Conservation (phyloP, 75 land plant genomes). For the Pinus albicaulis region DNA sequence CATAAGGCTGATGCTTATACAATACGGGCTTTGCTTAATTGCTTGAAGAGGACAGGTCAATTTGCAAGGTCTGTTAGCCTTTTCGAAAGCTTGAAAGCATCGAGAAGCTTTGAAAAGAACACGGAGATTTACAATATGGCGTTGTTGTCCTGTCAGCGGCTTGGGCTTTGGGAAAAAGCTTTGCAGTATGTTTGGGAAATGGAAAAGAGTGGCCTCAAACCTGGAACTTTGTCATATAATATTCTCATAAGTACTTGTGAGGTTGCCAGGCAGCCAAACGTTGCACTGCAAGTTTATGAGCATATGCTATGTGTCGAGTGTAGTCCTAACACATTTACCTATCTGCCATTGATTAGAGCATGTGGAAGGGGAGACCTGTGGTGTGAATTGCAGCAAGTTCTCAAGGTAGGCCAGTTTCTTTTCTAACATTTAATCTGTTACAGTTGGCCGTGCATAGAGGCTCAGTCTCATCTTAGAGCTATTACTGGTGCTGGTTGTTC, state of each 20-base stretch:
- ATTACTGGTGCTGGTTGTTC: not conserved
- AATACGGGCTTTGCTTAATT: constrained; percentile 55
- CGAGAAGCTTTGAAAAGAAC: constrained; percentile 23
- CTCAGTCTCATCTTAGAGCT: not conserved
- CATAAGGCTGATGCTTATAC: constrained; percentile 50
- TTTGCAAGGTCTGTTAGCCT: constrained; percentile 46
- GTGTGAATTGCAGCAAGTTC: constrained; percentile 43
- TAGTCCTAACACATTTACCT: constrained; percentile 52
- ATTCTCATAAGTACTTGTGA: constrained; percentile 65
- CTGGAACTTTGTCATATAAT: constrained; percentile 50
- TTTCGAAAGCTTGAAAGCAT: constrained; percentile 42
- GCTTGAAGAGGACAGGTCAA: constrained; percentile 35
- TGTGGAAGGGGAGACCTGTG: constrained; percentile 61
- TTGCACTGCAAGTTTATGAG: constrained; percentile 62
- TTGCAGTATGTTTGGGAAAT: constrained; percentile 62
- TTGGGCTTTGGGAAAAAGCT: constrained; percentile 57
- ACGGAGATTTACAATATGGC: constrained; percentile 42
- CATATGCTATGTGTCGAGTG: constrained; percentile 46
- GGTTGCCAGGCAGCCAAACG: constrained; percentile 47
- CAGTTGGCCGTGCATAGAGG: not conserved
- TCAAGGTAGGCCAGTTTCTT: constrained; percentile 39
- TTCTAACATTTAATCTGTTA: constrained; percentile 1
- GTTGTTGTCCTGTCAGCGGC: constrained; percentile 49
- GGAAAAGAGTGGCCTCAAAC: constrained; percentile 41
- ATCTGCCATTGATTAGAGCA: constrained; percentile 46